Evolutionary conservation across 345 rosid genomes (phyloP).

Genomic region (Eucalyptus erythrocorys): DNA sequence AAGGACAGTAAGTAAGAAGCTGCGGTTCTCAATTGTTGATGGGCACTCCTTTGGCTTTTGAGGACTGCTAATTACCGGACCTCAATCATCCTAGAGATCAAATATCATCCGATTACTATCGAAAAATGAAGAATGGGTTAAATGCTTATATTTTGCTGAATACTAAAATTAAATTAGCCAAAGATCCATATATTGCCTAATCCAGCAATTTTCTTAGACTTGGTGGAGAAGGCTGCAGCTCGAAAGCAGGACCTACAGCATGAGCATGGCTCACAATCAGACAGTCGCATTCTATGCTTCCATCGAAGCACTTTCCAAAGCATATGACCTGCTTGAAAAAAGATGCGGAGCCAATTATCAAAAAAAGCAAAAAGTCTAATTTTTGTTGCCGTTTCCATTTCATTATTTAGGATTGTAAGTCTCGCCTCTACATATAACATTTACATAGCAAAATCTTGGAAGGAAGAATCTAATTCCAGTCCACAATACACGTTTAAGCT

Average conservation of each 20-base stretch:
- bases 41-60: neutral
- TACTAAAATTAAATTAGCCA: neutral
- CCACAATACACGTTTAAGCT: neutral
- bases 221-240: neutral
- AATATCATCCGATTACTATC: neutral
- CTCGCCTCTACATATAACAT: neutral
- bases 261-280: neutral
- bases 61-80: neutral
- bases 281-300: neutral
- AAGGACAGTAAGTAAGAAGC: neutral
- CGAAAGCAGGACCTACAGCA: neutral
- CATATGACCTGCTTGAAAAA: neutral
- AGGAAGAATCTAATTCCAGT: neutral
- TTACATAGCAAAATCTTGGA: neutral
- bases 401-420: neutral
- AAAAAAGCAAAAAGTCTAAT: neutral
- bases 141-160: neutral
- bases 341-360: fast-evolving
- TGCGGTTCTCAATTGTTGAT: neutral
- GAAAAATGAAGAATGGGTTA: neutral
- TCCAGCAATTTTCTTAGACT: neutral
- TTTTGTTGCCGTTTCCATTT: neutral
- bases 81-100: neutral
- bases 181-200: neutral
- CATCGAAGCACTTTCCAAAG: neutral